Conservation (phyloP, 345 rosid species). For the Turritis glabra region DNA sequence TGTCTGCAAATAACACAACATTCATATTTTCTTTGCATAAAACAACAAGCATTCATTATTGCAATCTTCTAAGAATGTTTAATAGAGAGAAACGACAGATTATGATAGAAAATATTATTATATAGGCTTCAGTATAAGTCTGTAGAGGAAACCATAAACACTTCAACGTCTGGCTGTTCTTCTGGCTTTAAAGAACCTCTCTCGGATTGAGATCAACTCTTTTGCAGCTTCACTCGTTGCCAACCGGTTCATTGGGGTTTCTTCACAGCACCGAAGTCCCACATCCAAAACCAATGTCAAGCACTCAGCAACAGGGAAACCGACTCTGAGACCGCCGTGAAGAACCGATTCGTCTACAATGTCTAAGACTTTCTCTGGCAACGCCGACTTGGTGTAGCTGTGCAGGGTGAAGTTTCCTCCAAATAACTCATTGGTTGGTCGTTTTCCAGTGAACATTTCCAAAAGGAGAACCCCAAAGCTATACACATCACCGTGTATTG, state of each 20-base stretch:
- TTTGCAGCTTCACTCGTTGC: conserved; percentile 21
- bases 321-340: background rate
- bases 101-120: background rate
- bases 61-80: too few species aligned
- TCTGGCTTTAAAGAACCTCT: background rate
- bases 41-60: too few species aligned
- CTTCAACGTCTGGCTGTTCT: background rate
- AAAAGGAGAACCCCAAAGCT: conserved; percentile 2
- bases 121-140: background rate
- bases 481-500: conserved; percentile 12
- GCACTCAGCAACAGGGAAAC: background rate
- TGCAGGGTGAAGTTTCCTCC: conserved; percentile 17
- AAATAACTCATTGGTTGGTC: conserved; percentile 35
- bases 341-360: conserved; percentile 20
- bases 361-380: background rate
- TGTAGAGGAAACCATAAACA: background rate
- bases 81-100: too few species aligned
- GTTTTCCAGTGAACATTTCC: conserved; percentile 8
- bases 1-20: too few species aligned
- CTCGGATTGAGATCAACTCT: conserved; percentile 19
- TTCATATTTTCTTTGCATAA: too few species aligned
- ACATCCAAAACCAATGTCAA: background rate
- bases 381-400: conserved; percentile 16
- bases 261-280: conserved; percentile 35
- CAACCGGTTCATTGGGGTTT: conserved; percentile 19